Evolutionary conservation across 23 red algal species (phyloP).

Genomic region (Gracilaria vermiculophylla): DNA sequence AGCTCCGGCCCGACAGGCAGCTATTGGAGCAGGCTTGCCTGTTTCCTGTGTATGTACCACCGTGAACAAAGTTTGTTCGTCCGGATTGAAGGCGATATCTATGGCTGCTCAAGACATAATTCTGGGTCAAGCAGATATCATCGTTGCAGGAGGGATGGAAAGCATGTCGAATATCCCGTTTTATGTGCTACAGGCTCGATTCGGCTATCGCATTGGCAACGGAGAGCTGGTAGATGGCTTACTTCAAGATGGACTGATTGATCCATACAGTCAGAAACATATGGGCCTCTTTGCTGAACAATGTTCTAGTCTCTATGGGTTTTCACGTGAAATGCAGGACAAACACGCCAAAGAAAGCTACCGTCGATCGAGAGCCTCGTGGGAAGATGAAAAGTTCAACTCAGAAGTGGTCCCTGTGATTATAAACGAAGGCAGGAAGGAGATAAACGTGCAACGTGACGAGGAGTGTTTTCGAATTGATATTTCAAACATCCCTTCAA

Average conservation of each 20-base stretch:
- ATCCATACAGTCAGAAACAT: constrained; percentile 34
- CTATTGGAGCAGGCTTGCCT: constrained; percentile 67
- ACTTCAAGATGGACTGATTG: constrained; percentile 74
- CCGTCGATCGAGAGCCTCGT: constrained; percentile 50
- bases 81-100: constrained; percentile 70
- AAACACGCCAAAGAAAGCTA: constrained; percentile 77
- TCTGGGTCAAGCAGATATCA: constrained; percentile 78
- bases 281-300: constrained; percentile 85
- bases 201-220: constrained; percentile 72
- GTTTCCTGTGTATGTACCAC: constrained; percentile 83
- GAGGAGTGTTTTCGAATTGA: constrained; percentile 68
- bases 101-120: constrained; percentile 75
- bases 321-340: constrained; percentile 86
- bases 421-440: background rate
- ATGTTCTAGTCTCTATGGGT: constrained; percentile 40
- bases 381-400: constrained; percentile 52
- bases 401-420: constrained; percentile 80
- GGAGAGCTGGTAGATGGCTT: constrained; percentile 74
- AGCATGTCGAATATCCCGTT: constrained; percentile 86
- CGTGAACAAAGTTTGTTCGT: constrained; percentile 97
- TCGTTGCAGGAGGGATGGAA: constrained; percentile 89
- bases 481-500: constrained; percentile 13
- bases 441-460: constrained; percentile 43
- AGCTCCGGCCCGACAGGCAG: constrained; percentile 88
- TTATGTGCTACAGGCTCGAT: constrained; percentile 69